Base-by-base conservation (phyloP, 2,329 filamentous ascomycete genomes). In the Diaporthe batatas region DNA sequence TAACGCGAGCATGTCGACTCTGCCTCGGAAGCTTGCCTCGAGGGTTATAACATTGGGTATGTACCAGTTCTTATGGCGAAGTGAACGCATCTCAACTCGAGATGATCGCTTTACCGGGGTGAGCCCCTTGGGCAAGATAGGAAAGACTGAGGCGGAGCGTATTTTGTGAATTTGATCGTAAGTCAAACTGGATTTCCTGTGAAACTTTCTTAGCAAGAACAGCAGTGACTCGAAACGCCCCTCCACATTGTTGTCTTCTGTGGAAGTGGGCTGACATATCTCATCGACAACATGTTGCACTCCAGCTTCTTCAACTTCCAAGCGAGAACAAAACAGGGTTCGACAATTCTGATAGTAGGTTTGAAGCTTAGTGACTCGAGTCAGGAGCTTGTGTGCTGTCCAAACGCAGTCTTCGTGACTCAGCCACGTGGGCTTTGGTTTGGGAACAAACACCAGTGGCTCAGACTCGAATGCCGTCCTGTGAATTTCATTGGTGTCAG, bases 31-130 rank as follows among this genome's bases (percentile, higher is more conserved):
- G 2, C 0, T 21, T 7, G 54, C 0, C 32, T 57, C 54, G 21
- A 36, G 36, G 8, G 32, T 57, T 57, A 57, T 32, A 57, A 36
- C 36, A 36, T 57, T 21, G 18, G 54, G 54, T 57, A 57, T 57
- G 32, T 36, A 57, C 54, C 54, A 57, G 8, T 23, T 18, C 32
- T 36, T 36, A 23, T 12, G 18, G 32, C 1, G 3, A 57, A 57
- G 54, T 57, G 54, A 23, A 14, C 18, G 54, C 54, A 36, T 57
- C 32, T 57, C 21, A 1, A 57, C 23, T 23, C 8, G 54, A 57
- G 18, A 36, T 2, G 0, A 11, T 6, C 54, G 25, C 25, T 55
- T 14, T 55, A 2, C 53, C 53, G 53, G 53, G 8, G 53, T 55
- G 14, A 34, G 34, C 2, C 6, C 11, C 54, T 36, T 57, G 18